A percentile compares a stretch with the other conserved stretches of the same genome.
These are phyloP conservation scores for Diddensiella santjacobensis DNA, from an alignment of 805 yeast genomes.

Conservation along the genomic window DNA sequence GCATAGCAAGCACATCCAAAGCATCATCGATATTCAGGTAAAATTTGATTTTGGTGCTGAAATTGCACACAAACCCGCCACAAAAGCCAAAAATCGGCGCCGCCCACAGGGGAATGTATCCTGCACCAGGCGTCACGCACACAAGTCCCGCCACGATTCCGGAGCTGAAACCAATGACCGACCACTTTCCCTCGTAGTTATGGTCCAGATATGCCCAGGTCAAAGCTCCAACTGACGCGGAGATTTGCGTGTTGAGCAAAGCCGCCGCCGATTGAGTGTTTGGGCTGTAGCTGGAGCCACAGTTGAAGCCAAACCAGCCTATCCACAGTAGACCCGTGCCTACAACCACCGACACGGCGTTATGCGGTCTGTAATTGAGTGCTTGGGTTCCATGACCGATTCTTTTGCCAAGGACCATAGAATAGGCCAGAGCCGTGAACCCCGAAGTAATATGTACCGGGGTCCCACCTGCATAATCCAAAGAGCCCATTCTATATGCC, in stretches of 20 bases:
- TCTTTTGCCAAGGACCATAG: slow-evolving; percentile 62
- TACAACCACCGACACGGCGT: slow-evolving; percentile 59
- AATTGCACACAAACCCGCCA: slow-evolving; percentile 75
- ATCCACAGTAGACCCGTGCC: slow-evolving; percentile 70
- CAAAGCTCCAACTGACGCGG: slow-evolving; percentile 47
- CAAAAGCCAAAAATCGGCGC: slow-evolving; percentile 69
- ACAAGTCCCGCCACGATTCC: slow-evolving; percentile 94
- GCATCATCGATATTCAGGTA: slow-evolving; percentile 83
- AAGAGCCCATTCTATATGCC: slow-evolving; percentile 56
- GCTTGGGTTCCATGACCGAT: slow-evolving; percentile 53
- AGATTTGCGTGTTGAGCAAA: slow-evolving; percentile 46
- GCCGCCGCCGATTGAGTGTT: slow-evolving; percentile 41
- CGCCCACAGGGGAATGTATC: slow-evolving; percentile 83
- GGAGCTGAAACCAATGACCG: slow-evolving; percentile 89
- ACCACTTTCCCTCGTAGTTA: slow-evolving; percentile 74
- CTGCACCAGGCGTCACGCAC: slow-evolving; percentile 96
- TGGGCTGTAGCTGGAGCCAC: slow-evolving; percentile 53
- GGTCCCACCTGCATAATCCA: slow-evolving; percentile 76
- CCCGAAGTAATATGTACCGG: slow-evolving; percentile 74
- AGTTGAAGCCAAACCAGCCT: slow-evolving; percentile 78
- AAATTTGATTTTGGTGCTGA: slow-evolving; percentile 76
- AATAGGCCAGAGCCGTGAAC: slow-evolving; percentile 65
- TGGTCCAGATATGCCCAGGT: slow-evolving; percentile 45
- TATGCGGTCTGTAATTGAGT: slow-evolving; percentile 64
- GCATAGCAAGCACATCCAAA: slow-evolving; percentile 87